Conservation (phyloP, 1,284 basidiomycete genomes). For the Lignosus rhinocerotis region DNA sequence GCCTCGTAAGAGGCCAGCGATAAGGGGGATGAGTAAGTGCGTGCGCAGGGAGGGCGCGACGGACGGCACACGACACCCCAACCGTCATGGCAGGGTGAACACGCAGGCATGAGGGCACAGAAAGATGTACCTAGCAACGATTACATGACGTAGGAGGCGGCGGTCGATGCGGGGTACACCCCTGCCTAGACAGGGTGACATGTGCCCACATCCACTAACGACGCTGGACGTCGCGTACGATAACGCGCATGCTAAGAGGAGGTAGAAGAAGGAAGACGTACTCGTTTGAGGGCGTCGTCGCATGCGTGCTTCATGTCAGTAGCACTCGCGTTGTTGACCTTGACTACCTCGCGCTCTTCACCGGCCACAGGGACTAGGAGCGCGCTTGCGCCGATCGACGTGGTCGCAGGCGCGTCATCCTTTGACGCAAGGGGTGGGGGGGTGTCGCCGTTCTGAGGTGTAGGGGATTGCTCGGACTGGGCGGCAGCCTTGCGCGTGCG, state of each 20-base stretch:
- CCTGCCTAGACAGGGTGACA: neutral
- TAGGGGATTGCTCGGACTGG: slow-evolving; percentile 5
- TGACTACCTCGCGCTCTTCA: slow-evolving; percentile 62
- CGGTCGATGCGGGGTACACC: neutral
- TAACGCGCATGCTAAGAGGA: neutral
- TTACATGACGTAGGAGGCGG: neutral
- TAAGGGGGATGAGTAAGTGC: neutral
- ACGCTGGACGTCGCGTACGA: neutral
- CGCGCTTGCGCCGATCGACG: slow-evolving; percentile 20
- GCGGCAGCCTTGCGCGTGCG: slow-evolving; percentile 23
- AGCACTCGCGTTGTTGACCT: slow-evolving; percentile 81
- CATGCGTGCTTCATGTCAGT: slow-evolving; percentile 87
- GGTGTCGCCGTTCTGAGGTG: slow-evolving; percentile 13
- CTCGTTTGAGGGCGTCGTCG: slow-evolving; percentile 88
- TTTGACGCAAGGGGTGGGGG: slow-evolving; percentile 13
- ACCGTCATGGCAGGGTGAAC: neutral
- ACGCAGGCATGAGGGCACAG: neutral
- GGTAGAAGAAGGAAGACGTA: slow-evolving; percentile 42
- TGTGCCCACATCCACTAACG: neutral
- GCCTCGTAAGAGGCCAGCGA: neutral
- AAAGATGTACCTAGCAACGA: neutral
- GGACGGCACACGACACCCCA: neutral
- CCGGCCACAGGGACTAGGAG: slow-evolving; percentile 21
- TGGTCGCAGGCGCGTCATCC: slow-evolving; percentile 11
- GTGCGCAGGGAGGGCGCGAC: neutral